These are phyloP conservation scores for Ganoderma meredithae DNA, from an alignment of 1,284 basidiomycete species.

Conservation along the genomic window DNA sequence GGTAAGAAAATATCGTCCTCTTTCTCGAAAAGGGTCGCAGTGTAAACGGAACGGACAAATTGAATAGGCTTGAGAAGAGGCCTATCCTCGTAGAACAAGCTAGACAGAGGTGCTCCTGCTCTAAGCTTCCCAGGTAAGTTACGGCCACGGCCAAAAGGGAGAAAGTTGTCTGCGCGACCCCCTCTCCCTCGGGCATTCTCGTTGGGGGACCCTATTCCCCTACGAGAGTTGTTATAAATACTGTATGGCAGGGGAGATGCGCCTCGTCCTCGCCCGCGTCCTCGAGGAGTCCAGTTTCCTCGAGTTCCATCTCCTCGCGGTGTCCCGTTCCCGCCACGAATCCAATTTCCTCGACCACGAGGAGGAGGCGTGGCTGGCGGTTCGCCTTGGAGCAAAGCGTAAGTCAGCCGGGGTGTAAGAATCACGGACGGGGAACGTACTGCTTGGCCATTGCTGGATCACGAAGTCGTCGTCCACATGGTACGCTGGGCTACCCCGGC, in stretches of 20 bases:
- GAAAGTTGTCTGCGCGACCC: constrained; percentile 9
- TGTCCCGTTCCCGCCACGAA: constrained; percentile 12
- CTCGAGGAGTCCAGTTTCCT: constrained; percentile 21
- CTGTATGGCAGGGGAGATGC: constrained; percentile 13
- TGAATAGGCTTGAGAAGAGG: constrained; percentile 68
- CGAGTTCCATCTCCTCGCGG: constrained; percentile 25
- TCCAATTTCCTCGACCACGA: constrained; percentile 4
- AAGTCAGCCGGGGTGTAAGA: neutral
- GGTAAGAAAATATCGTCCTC: constrained; percentile 74
- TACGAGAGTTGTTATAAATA: constrained; percentile 22
- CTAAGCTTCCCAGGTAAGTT: constrained; percentile 35
- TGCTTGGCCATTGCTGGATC: constrained; percentile 40
- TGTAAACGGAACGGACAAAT: constrained; percentile 69
- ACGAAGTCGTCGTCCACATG: constrained; percentile 40
- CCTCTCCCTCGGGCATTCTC: constrained; percentile 38
- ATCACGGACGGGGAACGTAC: constrained; percentile 31
- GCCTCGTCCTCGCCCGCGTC: constrained; percentile 31
- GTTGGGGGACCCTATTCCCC: constrained; percentile 27
- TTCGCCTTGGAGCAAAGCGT: constrained; percentile 16
- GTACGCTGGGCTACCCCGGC: constrained; percentile 29
- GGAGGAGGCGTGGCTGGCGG: constrained; percentile 19
- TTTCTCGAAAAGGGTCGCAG: constrained; percentile 64
- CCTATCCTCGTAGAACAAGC: constrained; percentile 60
- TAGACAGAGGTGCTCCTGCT: constrained; percentile 58
- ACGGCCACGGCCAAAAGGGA: constrained; percentile 36